Base-by-base conservation (phyloP, 2,329 filamentous ascomycete genomes). In the Fusarium pininemorale region DNA sequence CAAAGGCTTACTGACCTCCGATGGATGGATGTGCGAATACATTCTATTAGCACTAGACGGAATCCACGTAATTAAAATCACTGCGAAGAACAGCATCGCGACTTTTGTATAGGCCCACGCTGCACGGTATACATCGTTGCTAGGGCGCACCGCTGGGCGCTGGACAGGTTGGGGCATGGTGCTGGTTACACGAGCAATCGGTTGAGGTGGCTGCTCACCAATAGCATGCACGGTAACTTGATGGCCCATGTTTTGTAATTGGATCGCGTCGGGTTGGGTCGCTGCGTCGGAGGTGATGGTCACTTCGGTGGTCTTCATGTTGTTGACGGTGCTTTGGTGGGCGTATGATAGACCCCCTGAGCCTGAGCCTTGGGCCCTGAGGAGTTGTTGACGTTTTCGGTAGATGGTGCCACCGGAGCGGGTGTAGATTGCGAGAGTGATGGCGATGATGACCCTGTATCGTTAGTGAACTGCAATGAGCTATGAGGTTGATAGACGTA, bases 81-180 rank as follows among this genome's bases (percentile, higher is more conserved):
- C 63, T 0, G 24, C 37, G 1, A 66, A 66, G 2, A 66, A 66
- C 0, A 66, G 8, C 61, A 66, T 66, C 3, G 63, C 63, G 2
- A 66, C 63, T 32, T 66, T 66, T 2, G 63, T 50, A 4, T 66
- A 66, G 0, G 63, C 63, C 63, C 63, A 67, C 1, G 64, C 62
- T 7, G 64, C 64, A 5, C 41, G 56, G 8, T 67, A 66, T 2
- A 67, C 15, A 16, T 67, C 64, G 38, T 66, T 66, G 6, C 30
- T 39, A 0, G 24, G 37, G 0, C 62, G 30, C 1, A 32, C n/a
- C 7, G 26, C 5, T 0, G 50, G 64, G 5, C 51, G 62, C 8
- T 45, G n/a, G 10, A 45, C 4, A 13, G 55, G 18, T 22, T 37
- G 55, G 11, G 54, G 39, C 9, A 57, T 24, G 6, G 30, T 28